Evolutionary conservation across 352 stramenopile species (phyloP).

Genomic region (Phytophthora fragariae): DNA sequence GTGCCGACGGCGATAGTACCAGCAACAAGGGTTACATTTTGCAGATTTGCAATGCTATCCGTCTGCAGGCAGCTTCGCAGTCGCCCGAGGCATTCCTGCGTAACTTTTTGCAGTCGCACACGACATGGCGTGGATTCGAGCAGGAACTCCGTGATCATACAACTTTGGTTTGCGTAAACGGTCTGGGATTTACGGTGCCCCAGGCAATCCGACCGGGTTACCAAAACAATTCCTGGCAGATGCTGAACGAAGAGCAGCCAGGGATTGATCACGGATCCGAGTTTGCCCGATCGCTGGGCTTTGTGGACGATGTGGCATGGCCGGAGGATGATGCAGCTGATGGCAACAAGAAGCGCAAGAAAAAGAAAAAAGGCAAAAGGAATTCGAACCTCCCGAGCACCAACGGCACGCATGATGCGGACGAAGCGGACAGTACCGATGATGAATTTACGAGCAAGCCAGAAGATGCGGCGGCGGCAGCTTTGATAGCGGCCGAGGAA

Average conservation of each 20-base stretch:
- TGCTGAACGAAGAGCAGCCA: constrained; percentile 59
- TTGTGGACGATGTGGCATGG: constrained; percentile 88
- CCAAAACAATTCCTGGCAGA: constrained; percentile 73
- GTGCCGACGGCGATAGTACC: constrained; percentile 56
- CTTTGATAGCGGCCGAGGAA: constrained; percentile 40
- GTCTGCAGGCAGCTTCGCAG: constrained; percentile 88
- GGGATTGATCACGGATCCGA: constrained; percentile 88
- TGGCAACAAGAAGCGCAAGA: constrained; percentile 79
- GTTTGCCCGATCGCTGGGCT: constrained; percentile 80
- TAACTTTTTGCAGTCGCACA: constrained; percentile 91
- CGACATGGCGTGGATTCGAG: constrained; percentile 82
- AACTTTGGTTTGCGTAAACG: constrained; percentile 58
- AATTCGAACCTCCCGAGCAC: constrained; percentile 33
- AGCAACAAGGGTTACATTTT: constrained; percentile 91
- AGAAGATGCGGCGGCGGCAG: constrained; percentile 35
- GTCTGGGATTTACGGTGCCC: constrained; percentile 81
- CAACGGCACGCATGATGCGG: constrained; percentile 19
- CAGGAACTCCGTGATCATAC: constrained; percentile 70
- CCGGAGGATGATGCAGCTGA: constrained; percentile 65
- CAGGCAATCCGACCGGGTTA: constrained; percentile 65
- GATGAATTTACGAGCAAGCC: constrained; percentile 37
- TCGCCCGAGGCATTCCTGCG: constrained; percentile 89
- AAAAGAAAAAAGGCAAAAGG: constrained; percentile 71
- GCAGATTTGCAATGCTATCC: constrained; percentile 90
- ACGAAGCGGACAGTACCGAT: constrained; percentile 34